phyloP scores from a whole-genome alignment of 140 eudicot genomes.

The Ambrosia hybrid region DNA sequence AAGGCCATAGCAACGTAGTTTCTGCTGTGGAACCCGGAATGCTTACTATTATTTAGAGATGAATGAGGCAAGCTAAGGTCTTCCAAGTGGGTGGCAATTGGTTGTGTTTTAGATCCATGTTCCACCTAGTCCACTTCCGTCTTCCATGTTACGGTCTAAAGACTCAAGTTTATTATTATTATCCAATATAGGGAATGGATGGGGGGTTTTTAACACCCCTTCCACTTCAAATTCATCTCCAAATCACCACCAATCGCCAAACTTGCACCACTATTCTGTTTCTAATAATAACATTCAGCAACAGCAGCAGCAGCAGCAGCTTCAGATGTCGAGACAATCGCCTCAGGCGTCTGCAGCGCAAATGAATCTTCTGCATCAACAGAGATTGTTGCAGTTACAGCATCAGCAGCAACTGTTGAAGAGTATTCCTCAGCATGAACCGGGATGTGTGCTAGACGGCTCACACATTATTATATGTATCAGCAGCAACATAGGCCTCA shows the following conservation, averaged over 20 bases:
- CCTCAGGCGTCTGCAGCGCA: constrained; percentile 86
- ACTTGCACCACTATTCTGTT: constrained; percentile 56
- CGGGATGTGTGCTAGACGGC: constrained; percentile 96
- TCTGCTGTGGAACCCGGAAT: too few species aligned
- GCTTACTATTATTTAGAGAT: too few species aligned
- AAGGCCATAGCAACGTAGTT: too few species aligned
- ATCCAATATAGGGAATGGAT: constrained; percentile 64
- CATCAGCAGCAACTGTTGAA: constrained; percentile 86
- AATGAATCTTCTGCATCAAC: constrained; percentile 70
- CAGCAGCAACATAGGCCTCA: constrained; percentile 99
- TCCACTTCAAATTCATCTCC: constrained; percentile 43
- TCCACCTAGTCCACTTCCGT: constrained; percentile 79
- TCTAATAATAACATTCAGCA: constrained; percentile 59
- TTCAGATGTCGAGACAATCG: constrained; percentile 77
- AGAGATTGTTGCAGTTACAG: constrained; percentile 70
- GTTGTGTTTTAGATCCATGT: constrained; percentile 19
- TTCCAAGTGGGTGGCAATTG: background rate
- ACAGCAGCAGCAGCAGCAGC: constrained; percentile 72
- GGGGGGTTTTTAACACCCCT: constrained; percentile 51
- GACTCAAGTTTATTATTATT: constrained; percentile 69
- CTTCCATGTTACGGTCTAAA: constrained; percentile 64
- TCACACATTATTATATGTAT: constrained; percentile 97
- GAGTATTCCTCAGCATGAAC: constrained; percentile 87
- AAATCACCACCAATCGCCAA: constrained; percentile 61
- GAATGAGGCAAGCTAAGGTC: too few species aligned